Base-by-base conservation (phyloP, 345 rosid genomes). In the Angophora floribunda region DNA sequence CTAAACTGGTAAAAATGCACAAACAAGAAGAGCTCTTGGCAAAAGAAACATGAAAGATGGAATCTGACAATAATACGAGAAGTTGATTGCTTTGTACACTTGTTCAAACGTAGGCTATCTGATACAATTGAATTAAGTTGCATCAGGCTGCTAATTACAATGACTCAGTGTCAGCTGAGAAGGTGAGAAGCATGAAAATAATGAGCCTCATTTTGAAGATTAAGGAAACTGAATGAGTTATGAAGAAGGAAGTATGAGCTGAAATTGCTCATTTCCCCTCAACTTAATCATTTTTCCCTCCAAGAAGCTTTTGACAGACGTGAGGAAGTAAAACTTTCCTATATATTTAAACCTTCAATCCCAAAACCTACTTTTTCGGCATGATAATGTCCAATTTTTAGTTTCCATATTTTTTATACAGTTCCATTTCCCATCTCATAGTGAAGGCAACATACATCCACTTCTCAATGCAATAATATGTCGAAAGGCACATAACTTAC, bases 401-500 rank as follows among this genome's bases (percentile, higher is more conserved):
- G 84, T 75, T 19, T 41, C 84, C 49, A 75, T 19, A 28, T 41
- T 75, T 75, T 22, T 49, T 41, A 41, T 41, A 41, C 49, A 41
- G 49, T 75, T 75, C 28, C 14, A 41, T 75, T 75, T 75, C 49
- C n/a, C 61, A 85, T 52, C 28, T 85, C 52, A 51, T 32, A 51
- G 47, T 3, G 10, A 51, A 36, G 41, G 86, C 59, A 85, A 52
- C 49, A 52, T 52, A 17, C 15, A 51, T 70, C 55, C 78, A 57
- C 47, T 32, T n/a, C 6, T 51, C 3, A 9, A 51, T 87, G 85
- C 52, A 19, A 87, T 36, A 45, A 16, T 49, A 45, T 52, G 65
- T 51, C 0, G 75, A 44, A 49, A 55, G 45, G 63, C 47, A 45
- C 51, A 22, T 79, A 16, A 16, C 19, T 44, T 55, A 97, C 99